Evolutionary conservation across 345 rosid species (phyloP).

Genomic region (Salix caprea): DNA sequence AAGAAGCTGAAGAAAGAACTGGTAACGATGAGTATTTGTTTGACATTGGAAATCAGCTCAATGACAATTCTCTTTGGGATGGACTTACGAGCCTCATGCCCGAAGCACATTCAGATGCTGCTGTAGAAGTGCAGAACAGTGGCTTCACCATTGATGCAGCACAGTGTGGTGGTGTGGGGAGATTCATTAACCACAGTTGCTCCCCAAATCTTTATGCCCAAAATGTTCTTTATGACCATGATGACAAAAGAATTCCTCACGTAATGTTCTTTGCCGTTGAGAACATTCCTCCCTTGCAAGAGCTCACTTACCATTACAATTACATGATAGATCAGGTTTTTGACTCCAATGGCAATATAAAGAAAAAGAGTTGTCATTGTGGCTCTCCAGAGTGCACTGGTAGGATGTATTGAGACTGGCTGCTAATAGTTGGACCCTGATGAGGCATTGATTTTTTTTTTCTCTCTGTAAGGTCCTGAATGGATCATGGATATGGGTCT

Average conservation of each 20-base stretch:
- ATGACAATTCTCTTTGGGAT: slow-evolving; percentile 38
- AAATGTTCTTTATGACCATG: slow-evolving; percentile 73
- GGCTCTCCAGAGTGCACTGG: slow-evolving; percentile 74
- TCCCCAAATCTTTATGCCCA: slow-evolving; percentile 93
- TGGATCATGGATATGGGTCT: not conserved
- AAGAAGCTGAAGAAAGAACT: slow-evolving; percentile 58
- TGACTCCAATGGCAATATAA: slow-evolving; percentile 64
- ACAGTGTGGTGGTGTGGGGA: slow-evolving; percentile 59
- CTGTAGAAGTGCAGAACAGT: slow-evolving; percentile 32
- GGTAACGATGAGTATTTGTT: slow-evolving; percentile 80
- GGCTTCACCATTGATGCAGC: slow-evolving; percentile 89
- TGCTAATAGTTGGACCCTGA: not conserved
- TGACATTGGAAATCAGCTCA: slow-evolving; percentile 56
- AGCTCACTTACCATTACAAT: slow-evolving; percentile 77
- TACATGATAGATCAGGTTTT: slow-evolving; percentile 57
- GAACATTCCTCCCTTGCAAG: slow-evolving; percentile 87
- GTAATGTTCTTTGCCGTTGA: slow-evolving; percentile 82
- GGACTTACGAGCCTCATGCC: slow-evolving; percentile 48
- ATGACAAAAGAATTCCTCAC: slow-evolving; percentile 70
- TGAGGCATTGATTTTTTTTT: not conserved
- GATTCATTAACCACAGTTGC: slow-evolving; percentile 89
- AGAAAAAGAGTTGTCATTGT: slow-evolving; percentile 64
- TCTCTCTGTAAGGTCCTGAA: slow-evolving; percentile 2
- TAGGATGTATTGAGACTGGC: slow-evolving; percentile 56
- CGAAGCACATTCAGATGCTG: slow-evolving; percentile 27